A percentile compares a stretch with the other conserved stretches of the same genome.
Conservation (phyloP, 352 stramenopile genomes). For the Phytophthora citrophthora region DNA sequence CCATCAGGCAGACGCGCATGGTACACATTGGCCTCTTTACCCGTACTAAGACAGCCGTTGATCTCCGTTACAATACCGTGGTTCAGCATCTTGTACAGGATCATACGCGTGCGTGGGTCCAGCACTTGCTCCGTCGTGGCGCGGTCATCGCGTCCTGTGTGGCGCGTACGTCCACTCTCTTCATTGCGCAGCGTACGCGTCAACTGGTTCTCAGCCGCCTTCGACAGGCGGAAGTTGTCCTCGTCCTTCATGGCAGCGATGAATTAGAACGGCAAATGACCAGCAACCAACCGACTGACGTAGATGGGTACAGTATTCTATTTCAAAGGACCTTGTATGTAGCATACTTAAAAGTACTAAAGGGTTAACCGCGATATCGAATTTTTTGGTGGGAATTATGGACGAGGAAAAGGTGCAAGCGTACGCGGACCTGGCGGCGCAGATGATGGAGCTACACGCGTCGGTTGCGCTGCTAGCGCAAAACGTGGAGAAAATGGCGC, state of each 20-base stretch:
- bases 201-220: constrained; percentile 82
- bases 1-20: constrained; percentile 89
- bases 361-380: too few relatives aligned
- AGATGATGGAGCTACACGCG: constrained; percentile 82
- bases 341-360: neutral
- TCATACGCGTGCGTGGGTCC: constrained; percentile 98
- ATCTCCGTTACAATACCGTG: constrained; percentile 96
- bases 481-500: constrained; percentile 81
- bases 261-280: constrained; percentile 4
- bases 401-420: constrained; percentile 73
- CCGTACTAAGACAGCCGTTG: constrained; percentile 98
- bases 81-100: constrained; percentile 99
- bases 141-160: constrained; percentile 97
- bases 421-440: constrained; percentile 69
- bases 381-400: constrained; percentile 31
- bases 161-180: constrained; percentile 78
- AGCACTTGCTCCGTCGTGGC: constrained; percentile 98
- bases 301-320: constrained; percentile 13
- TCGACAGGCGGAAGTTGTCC: constrained; percentile 78
- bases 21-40: constrained; percentile 99
- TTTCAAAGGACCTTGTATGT: too few relatives aligned
- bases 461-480: constrained; percentile 70
- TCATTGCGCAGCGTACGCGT: constrained; percentile 74
- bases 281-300: constrained; percentile 20
- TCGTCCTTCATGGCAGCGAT: constrained; percentile 52